Percentiles rank a stretch among this genome's conserved stretches.
These are phyloP conservation scores for Aspergillus japonicus DNA, from an alignment of 2,329 filamentous ascomycete species.

Conservation along the genomic window DNA sequence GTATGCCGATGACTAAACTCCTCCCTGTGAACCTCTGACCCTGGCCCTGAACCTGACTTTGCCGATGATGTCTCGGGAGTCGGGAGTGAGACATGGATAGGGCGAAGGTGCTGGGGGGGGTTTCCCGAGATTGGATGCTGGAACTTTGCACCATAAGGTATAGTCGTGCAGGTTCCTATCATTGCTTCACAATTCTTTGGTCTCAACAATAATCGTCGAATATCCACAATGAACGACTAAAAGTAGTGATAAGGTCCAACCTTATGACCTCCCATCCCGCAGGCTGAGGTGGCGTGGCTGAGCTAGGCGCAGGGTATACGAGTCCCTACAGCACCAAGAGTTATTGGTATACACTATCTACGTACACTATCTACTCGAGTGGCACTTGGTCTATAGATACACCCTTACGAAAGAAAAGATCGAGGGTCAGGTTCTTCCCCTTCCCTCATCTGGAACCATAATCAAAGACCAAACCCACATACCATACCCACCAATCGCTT, in stretches of 20 bases:
- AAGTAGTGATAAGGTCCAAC: background rate
- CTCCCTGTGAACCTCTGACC: background rate
- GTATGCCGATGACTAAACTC: background rate
- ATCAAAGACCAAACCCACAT: too few relatives aligned
- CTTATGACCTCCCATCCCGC: background rate
- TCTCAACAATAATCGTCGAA: too few relatives aligned
- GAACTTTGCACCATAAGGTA: too few relatives aligned
- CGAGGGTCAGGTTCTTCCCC: background rate
- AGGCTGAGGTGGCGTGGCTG: constrained; percentile 1
- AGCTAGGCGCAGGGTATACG: constrained; percentile 7
- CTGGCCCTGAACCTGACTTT: background rate
- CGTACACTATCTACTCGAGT: background rate
- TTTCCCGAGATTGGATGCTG: too few relatives aligned
- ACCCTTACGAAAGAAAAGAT: background rate
- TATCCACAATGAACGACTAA: too few relatives aligned
- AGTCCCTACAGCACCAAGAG: constrained; percentile 7
- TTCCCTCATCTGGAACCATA: too few relatives aligned
- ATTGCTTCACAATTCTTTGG: too few relatives aligned
- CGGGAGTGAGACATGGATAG: background rate
- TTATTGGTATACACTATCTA: background rate
- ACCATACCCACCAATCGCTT: background rate
- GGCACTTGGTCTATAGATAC: too few relatives aligned
- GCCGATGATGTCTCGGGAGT: background rate
- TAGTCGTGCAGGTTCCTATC: too few relatives aligned
- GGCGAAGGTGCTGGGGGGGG: too few relatives aligned